Percentiles rank a stretch among this genome's conserved stretches.
Evolutionary conservation across 1,284 basidiomycete genomes (phyloP).

Genomic region (Phylloporus sp.): DNA sequence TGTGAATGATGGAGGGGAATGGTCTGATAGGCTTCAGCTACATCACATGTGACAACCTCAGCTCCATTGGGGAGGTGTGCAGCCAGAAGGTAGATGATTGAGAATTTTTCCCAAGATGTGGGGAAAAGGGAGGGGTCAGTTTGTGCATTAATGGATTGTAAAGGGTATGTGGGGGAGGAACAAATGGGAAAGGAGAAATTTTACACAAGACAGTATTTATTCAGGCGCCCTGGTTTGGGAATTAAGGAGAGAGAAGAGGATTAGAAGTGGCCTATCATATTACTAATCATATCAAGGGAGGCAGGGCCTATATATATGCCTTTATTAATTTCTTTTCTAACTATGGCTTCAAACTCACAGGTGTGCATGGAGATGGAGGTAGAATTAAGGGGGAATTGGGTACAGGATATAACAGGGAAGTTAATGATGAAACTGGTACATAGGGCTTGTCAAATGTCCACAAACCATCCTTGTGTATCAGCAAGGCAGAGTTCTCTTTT

Average conservation of each 20-base stretch:
- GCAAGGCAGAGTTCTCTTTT: no score
- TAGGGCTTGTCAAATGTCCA: not conserved
- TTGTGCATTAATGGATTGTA: not conserved
- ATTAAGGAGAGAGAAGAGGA: slow-evolving; percentile 2
- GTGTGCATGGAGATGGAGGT: not conserved
- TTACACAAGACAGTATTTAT: not conserved
- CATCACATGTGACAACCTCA: not conserved
- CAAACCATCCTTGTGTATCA: not conserved
- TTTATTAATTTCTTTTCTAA: slow-evolving; percentile 7
- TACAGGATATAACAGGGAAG: not conserved
- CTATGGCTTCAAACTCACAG: not conserved
- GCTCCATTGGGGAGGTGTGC: not conserved
- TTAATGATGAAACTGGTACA: not conserved
- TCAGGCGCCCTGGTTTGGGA: not conserved
- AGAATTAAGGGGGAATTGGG: not conserved
- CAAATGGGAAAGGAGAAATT: not conserved
- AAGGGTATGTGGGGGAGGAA: not conserved
- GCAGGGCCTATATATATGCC: slow-evolving; percentile 8
- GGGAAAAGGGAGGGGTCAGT: not conserved
- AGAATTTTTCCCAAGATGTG: not conserved
- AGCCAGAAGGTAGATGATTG: not conserved
- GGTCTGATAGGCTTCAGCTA: not conserved
- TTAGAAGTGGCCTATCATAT: not conserved
- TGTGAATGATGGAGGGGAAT: not conserved
- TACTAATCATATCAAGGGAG: not conserved